These are phyloP conservation scores for Polytolypa hystricis DNA, from an alignment of 2,329 filamentous ascomycete genomes.

Conservation along the genomic window DNA sequence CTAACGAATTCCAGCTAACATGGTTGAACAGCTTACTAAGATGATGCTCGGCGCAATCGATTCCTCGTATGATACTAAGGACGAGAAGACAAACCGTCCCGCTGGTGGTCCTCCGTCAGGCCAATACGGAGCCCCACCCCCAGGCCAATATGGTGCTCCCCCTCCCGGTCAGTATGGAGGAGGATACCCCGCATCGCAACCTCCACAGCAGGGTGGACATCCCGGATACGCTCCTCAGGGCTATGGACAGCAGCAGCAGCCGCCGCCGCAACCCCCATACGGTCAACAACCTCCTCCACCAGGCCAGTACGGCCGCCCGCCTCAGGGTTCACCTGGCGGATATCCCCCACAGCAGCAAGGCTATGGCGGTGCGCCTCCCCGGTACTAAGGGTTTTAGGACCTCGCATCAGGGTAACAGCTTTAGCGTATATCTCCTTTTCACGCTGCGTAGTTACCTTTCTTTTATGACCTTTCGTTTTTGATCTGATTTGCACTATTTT, in stretches of 20 bases:
- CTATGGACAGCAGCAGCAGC: constrained; percentile 15
- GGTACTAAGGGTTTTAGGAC: no score
- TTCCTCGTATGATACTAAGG: constrained; percentile 53
- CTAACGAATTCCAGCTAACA: constrained; percentile 12
- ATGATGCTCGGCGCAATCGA: constrained; percentile 58
- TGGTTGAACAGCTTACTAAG: constrained; percentile 42
- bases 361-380: constrained; percentile 12
- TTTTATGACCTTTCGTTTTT: no score
- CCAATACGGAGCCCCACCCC: constrained; percentile 17
- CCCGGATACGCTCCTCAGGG: constrained; percentile 10
- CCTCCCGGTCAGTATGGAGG: constrained; percentile 15
- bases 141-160: constrained; percentile 25
- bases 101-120: constrained; percentile 21
- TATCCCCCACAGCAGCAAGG: constrained; percentile 16
- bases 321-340: constrained; percentile 5
- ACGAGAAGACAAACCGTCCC: constrained; percentile 43
- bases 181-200: constrained; percentile 21
- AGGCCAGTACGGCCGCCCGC: constrained; percentile 5
- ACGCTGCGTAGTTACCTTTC: no score
- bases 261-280: neutral
- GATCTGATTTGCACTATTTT: no score
- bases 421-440: no score
- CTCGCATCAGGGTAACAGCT: no score
- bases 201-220: constrained; percentile 13
- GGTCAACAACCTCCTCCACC: constrained; percentile 1